Base-by-base conservation (phyloP, 306 rosid species). In the Lathyrus oleraceus region DNA sequence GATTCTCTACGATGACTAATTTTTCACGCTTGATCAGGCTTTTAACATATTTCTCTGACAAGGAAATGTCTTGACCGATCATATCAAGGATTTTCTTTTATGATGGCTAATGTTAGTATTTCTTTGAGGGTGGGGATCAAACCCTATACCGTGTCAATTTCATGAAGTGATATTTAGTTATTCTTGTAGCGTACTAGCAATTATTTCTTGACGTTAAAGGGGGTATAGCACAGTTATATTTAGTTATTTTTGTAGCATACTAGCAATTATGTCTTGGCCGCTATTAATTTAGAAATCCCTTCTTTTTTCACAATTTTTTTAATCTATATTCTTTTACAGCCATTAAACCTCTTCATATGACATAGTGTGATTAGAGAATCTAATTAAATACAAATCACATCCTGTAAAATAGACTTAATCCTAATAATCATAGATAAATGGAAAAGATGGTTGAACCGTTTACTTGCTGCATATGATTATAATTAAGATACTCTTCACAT, bases 231-330 rank as follows among this genome's bases (percentile, higher is more conserved):
- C n/a, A n/a, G n/a, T n/a, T n/a, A n/a, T n/a, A n/a, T n/a, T n/a
- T n/a, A n/a, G n/a, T n/a, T n/a, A n/a, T n/a, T n/a, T n/a, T n/a
- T n/a, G n/a, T n/a, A n/a, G n/a, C n/a, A n/a, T n/a, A n/a, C n/a
- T n/a, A n/a, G n/a, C n/a, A n/a, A n/a, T n/a, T n/a, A n/a, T n/a
- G n/a, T n/a, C n/a, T n/a, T n/a, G n/a, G n/a, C n/a, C n/a, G n/a
- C n/a, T n/a, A n/a, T n/a, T n/a, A n/a, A n/a, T n/a, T n/a, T 44
- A 10, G 15, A 65, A 45, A 62, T 30, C 70, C 63, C 56, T 54
- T 59, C 10, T 57, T 63, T 66, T 30, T 30, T 10, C 45, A 32
- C 38, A 13, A n/a, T 6, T 27, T 36, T 35, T 52, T 53, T 19
- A 13, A 38, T 47, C 17, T 48, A 39, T 63, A 42, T 28, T 17